Base-by-base conservation (phyloP, 2,329 filamentous ascomycete species). In the Colletotrichum paranaense region DNA sequence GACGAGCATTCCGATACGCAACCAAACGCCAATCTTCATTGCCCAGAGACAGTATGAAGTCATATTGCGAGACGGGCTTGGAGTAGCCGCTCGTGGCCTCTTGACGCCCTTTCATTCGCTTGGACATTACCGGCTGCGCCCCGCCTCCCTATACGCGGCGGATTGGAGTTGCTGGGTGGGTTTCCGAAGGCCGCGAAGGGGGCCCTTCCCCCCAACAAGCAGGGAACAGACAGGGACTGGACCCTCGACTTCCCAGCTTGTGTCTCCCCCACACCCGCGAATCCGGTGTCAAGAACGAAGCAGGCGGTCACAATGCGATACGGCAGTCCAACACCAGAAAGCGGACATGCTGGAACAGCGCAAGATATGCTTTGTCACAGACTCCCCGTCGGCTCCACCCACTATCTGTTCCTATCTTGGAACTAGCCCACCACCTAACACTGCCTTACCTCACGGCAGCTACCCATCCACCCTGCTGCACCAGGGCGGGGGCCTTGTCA, bases 41-140 rank as follows among this genome's bases (percentile, higher is more conserved):
- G 76, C 67, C 58, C 62, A 62, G 74, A 30, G 67, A 66, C 62
- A 57, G 16, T 30, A 62, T 62, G 67, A 73, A 71, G 67, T 57
- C 62, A 66, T 62, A 55, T 66, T 55, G 30, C 49, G 28, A 71
- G 24, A 66, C 35, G 22, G 56, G 49, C 42, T 38, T 16, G 4
- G 35, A 69, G 67, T 74, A 73, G 62, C 75, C 76, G 69, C 83
- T 80, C 84, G 84, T 85, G 84, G 81, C 74, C 77, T 74, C 66
- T 81, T 76, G 76, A 78, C 78, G 80, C 74, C 78, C 75, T 82
- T 79, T 79, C 77, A 85, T 86, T 85, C 83, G 83, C 68, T 52
- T 75, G 65, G 69, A 63, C 38, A 71, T 56, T 59, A 16, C 70
- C 66, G 60, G 57, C 67, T 70, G 46, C 55, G 59, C 59, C 59